These are phyloP conservation scores for Parathielavia hyrcaniae DNA, from an alignment of 495 filamentous ascomycete species.

Conservation along the genomic window DNA sequence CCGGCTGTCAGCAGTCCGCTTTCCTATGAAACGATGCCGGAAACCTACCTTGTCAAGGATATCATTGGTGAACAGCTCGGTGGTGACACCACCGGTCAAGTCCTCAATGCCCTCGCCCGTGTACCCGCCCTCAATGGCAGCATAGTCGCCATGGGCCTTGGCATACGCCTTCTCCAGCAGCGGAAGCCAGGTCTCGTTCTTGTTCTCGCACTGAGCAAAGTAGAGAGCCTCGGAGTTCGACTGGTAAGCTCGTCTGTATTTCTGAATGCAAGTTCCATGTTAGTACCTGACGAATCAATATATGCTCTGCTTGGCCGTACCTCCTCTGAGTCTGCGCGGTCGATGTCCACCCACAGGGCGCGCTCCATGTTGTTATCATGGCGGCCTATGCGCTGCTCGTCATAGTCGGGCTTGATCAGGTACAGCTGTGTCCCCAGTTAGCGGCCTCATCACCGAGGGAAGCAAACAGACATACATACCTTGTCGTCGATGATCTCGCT, in stretches of 20 bases:
- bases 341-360: constrained; percentile 62
- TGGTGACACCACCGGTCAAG: constrained; percentile 85
- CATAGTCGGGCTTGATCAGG: constrained; percentile 74
- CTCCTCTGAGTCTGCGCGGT: constrained; percentile 66
- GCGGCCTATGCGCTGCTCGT: constrained; percentile 45
- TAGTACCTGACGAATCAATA: too few relatives aligned
- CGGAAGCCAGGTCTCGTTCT: constrained; percentile 92
- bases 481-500: constrained; percentile 78
- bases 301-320: too few relatives aligned
- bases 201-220: constrained; percentile 78
- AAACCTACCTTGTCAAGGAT: constrained; percentile 64
- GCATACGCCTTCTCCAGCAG: constrained; percentile 94
- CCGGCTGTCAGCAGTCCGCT: not conserved
- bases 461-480: constrained; percentile 8
- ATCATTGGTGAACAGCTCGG: constrained; percentile 69
- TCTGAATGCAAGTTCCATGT: constrained; percentile 19
- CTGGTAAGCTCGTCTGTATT: constrained; percentile 69
- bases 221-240: constrained; percentile 68
- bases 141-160: constrained; percentile 86
- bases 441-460: not conserved
- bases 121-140: constrained; percentile 76
- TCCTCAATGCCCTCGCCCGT: constrained; percentile 90
- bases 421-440: constrained; percentile 46
- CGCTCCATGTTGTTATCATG: constrained; percentile 54
- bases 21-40: too few relatives aligned